phyloP scores from a whole-genome alignment of 176 grass and related monocot genomes.

The Areca catechu region DNA sequence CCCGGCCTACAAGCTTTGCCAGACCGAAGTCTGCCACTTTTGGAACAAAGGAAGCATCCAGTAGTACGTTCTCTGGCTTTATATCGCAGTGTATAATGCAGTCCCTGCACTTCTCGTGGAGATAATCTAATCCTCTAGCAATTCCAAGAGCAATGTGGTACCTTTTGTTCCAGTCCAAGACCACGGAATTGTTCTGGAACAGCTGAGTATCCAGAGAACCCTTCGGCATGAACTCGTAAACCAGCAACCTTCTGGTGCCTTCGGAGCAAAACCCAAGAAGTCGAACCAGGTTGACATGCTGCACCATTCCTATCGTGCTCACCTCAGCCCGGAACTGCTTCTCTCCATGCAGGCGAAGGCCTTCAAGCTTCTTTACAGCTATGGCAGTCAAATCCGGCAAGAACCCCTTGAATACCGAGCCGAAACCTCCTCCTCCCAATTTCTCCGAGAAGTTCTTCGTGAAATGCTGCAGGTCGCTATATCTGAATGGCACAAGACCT shows the following conservation, averaged over 20 bases:
- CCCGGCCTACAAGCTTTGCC: slow-evolving; percentile 63
- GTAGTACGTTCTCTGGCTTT: slow-evolving; percentile 86
- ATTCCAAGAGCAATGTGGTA: slow-evolving; percentile 72
- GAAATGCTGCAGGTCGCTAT: slow-evolving; percentile 53
- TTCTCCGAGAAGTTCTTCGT: slow-evolving; percentile 67
- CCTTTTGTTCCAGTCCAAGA: slow-evolving; percentile 41
- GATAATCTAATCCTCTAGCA: slow-evolving; percentile 63
- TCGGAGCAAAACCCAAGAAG: slow-evolving; percentile 78
- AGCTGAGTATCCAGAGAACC: slow-evolving; percentile 64
- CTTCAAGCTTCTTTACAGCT: slow-evolving; percentile 71
- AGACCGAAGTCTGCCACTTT: slow-evolving; percentile 84
- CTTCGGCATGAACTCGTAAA: slow-evolving; percentile 78
- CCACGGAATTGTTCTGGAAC: slow-evolving; percentile 32
- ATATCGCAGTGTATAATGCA: slow-evolving; percentile 92
- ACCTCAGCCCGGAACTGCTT: slow-evolving; percentile 95
- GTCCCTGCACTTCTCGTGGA: slow-evolving; percentile 74
- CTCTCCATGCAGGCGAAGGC: slow-evolving; percentile 57
- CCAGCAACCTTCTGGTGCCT: slow-evolving; percentile 42
- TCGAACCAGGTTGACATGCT: slow-evolving; percentile 77
- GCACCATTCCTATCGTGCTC: slow-evolving; percentile 69
- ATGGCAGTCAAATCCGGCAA: slow-evolving; percentile 55
- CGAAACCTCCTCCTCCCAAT: slow-evolving; percentile 63
- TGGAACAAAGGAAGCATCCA: slow-evolving; percentile 54
- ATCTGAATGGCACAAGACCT: slow-evolving; percentile 49
- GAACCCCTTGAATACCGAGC: slow-evolving; percentile 54